A percentile compares a stretch with the other conserved stretches of the same genome.
phyloP scores from a whole-genome alignment of 257 asterid species.

The Cordia subcordata region DNA sequence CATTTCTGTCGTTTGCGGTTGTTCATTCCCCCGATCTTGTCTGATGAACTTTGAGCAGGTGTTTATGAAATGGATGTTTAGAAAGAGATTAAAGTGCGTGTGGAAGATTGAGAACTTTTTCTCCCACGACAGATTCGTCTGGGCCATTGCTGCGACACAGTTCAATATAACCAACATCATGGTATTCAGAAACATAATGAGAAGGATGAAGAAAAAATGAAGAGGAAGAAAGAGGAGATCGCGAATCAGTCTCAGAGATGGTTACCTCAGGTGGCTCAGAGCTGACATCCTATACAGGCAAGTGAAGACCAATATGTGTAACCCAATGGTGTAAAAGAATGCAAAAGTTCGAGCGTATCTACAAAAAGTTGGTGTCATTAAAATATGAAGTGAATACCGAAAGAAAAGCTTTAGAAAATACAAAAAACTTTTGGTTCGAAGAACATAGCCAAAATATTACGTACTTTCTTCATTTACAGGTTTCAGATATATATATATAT shows the following conservation, averaged over 20 bases:
- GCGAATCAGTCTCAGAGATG: background rate
- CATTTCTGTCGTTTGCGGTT: background rate
- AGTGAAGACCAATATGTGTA: constrained; percentile 92
- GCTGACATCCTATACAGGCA: constrained; percentile 98
- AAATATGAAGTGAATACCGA: too few relatives aligned
- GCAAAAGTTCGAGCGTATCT: constrained; percentile 93
- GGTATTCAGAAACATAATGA: too few relatives aligned
- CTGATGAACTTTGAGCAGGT: background rate
- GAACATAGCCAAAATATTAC: too few relatives aligned
- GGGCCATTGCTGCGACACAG: constrained; percentile 71
- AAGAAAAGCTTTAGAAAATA: too few relatives aligned
- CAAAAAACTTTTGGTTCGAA: too few relatives aligned
- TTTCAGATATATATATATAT: too few relatives aligned
- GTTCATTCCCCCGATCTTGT: background rate
- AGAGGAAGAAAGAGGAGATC: background rate
- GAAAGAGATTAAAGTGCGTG: constrained; percentile 43
- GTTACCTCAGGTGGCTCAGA: constrained; percentile 81
- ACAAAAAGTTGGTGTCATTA: constrained; percentile 19
- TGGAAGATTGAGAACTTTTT: constrained; percentile 59
- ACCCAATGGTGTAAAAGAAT: constrained; percentile 91
- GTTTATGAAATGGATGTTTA: background rate
- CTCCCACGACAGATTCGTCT: constrained; percentile 48
- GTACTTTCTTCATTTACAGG: too few relatives aligned
- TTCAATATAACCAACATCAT: constrained; percentile 13
- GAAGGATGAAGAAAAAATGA: too few relatives aligned